Conservation (phyloP, 805 yeast species). For the Grigorovia jiainica region DNA sequence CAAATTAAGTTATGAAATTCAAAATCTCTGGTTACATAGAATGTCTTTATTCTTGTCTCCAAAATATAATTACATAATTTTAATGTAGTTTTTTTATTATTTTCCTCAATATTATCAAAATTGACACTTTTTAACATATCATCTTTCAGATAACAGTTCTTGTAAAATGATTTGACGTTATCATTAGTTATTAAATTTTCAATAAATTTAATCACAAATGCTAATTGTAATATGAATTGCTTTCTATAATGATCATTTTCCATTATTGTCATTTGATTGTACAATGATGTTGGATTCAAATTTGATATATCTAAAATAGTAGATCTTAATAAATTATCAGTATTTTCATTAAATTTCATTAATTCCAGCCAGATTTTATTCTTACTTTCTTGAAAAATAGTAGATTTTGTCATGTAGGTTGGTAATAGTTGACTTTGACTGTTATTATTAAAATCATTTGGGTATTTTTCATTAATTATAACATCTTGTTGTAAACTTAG, state of each 20-base stretch:
- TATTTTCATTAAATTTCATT: constrained; percentile 1
- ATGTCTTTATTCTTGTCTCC: constrained; percentile 12
- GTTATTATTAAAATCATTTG: constrained; percentile 9
- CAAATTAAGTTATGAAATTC: constrained; percentile 11
- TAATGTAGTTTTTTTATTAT: constrained; percentile 10
- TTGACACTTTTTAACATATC: constrained; percentile 6
- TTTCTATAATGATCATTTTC: constrained; percentile 23
- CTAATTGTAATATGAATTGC: constrained; percentile 21
- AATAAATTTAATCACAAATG: constrained; percentile 11
- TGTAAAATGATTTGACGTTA: constrained; percentile 15
- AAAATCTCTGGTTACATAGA: constrained; percentile 20
- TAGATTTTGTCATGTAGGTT: constrained; percentile 10
- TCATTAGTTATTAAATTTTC: constrained; percentile 11
- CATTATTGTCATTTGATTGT: constrained; percentile 14
- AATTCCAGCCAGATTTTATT: constrained; percentile 10
- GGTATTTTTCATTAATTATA: constrained; percentile 13
- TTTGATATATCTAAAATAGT: constrained; percentile 17
- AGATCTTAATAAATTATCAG: constrained; percentile 9
- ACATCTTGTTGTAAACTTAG: constrained; percentile 7
- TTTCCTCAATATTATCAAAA: constrained; percentile 8
- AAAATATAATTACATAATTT: constrained; percentile 10
- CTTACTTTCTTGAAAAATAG: constrained; percentile 7
- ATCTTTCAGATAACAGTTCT: constrained; percentile 15
- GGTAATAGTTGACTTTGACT: constrained; percentile 6
- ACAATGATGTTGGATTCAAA: constrained; percentile 13